phyloP scores from a whole-genome alignment of 163 green algal species.

The Chlamydomonas reinhardtii region DNA sequence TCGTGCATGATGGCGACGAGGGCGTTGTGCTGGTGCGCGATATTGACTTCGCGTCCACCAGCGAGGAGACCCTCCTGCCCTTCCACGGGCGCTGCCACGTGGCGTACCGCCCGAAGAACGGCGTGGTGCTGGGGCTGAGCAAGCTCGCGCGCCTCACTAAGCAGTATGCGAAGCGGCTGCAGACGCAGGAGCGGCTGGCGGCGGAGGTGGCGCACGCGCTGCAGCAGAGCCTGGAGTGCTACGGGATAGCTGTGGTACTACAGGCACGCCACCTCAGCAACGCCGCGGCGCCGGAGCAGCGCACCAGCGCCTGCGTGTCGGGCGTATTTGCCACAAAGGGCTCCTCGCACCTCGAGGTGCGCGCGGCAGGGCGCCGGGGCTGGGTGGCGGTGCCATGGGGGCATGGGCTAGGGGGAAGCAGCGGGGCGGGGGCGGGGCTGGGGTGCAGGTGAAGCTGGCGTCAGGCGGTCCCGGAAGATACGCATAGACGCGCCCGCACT shows the following conservation, averaged over 20 bases:
- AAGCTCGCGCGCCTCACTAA: constrained; percentile 92
- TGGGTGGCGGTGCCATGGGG: not conserved
- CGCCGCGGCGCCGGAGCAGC: constrained; percentile 23
- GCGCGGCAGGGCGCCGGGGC: not conserved
- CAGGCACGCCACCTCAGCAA: constrained; percentile 75
- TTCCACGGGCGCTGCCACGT: constrained; percentile 93
- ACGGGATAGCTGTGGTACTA: constrained; percentile 79
- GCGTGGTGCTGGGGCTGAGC: constrained; percentile 91
- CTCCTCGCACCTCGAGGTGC: constrained; percentile 40
- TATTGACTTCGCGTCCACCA: constrained; percentile 89
- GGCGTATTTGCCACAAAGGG: constrained; percentile 64
- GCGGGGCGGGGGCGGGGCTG: too few species aligned
- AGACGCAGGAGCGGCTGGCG: constrained; percentile 78
- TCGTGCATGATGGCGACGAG: constrained; percentile 61
- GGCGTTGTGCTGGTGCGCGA: constrained; percentile 93
- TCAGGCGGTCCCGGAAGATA: too few species aligned
- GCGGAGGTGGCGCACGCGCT: constrained; percentile 72
- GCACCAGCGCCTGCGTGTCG: constrained; percentile 50
- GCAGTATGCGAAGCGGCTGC: constrained; percentile 80
- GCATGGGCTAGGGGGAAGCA: too few species aligned
- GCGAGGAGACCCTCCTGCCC: constrained; percentile 85
- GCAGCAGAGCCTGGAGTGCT: constrained; percentile 59
- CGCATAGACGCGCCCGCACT: too few species aligned
- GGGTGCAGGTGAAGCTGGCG: too few species aligned
- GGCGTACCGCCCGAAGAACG: constrained; percentile 87